Evolutionary conservation across 2,329 filamentous ascomycete species (phyloP), one percentile per base, ranked within the genome.

Genomic region (Achaetomium macrosporum): DNA sequence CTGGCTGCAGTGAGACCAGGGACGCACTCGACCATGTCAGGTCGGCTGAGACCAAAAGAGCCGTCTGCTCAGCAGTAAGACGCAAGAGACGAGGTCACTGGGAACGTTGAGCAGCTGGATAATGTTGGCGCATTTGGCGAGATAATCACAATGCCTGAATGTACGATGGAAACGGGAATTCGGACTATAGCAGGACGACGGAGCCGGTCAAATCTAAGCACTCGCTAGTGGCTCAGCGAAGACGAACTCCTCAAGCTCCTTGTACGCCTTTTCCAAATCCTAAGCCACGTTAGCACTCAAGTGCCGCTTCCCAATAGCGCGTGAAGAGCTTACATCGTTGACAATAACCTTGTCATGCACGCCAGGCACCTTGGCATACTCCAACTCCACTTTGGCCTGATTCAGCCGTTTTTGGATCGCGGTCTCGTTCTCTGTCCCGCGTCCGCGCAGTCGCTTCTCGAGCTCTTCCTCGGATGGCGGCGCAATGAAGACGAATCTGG

Each of bases 401-500:
- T 73, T 71, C 51, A 95, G 71, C 46, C 89, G 76, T 69, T 86
- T 84, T 65, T 77, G 73, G 50, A 95, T 75, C 45, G 77, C 82
- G 47, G 85, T 84, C 69, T 92, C 88, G 47, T 76, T 81, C 69
- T 93, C 89, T n/a, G 88, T 92, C 9, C 83, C 85, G 53, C 89
- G 78, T 33, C 85, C 86, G 42, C 88, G 78, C 48, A 95, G 75
- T 39, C 89, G 78, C 64, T 79, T 68, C 74, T 95, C 90, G 36
- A 96, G 76, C 46, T 83, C 78, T 63, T 87, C 82, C 60, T 87
- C 72, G 4, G 81, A 86, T 0, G 91, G 92, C 12, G 91, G 91
- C 35, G 87, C 82, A 57, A 96, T 79, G 71, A 96, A 96, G 60
- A 95, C 72, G 72, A 89, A 96, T 51, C 88, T 83, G 8, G 90